Evolutionary conservation across 176 grass and related monocot genomes (phyloP).

Genomic region (Themeda triandra): DNA sequence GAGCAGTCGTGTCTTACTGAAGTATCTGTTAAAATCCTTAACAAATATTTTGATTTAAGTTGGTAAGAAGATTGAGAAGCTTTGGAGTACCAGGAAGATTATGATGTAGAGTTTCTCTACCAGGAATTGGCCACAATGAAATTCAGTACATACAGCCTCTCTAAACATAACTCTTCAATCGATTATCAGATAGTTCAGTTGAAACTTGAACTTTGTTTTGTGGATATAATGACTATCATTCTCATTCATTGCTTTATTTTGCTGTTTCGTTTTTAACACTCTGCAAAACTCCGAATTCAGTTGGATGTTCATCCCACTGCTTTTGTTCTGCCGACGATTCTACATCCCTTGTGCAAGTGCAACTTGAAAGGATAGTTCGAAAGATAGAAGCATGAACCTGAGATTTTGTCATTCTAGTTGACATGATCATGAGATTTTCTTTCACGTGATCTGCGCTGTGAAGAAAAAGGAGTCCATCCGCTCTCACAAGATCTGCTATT

Average conservation of each 20-base stretch:
- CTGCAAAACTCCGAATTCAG: background rate
- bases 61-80: background rate
- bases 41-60: too few species aligned
- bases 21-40: background rate
- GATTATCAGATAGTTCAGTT: too few species aligned
- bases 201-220: background rate
- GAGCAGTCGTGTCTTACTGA: background rate
- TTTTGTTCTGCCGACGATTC: too few species aligned
- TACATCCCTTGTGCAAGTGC: background rate
- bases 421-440: background rate
- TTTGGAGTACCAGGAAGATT: background rate
- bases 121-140: background rate
- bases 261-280: too few species aligned
- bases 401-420: background rate
- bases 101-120: background rate
- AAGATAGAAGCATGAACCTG: background rate
- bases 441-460: too few species aligned
- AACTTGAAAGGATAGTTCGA: background rate
- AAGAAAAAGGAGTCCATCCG: too few species aligned
- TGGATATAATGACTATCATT: background rate
- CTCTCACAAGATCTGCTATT: slow-evolving; percentile 26
- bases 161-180: background rate
- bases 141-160: background rate
- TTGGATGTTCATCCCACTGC: background rate
- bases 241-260: too few species aligned